Base-by-base conservation (phyloP, 192 early-diverging fungal species). In the Coemansia asiatica region DNA sequence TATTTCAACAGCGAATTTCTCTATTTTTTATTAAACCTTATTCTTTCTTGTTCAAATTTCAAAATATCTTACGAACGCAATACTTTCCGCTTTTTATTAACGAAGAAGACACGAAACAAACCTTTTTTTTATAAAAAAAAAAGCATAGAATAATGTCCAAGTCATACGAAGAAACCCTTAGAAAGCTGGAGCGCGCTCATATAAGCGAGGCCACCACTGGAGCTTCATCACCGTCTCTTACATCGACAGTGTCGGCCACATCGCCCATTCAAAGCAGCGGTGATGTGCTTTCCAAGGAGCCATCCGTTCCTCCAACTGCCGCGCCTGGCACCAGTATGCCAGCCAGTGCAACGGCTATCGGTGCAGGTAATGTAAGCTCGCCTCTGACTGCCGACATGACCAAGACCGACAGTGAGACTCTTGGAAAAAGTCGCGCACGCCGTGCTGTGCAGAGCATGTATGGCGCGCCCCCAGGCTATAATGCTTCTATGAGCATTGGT, bases 391-490 rank as follows among this genome's bases (percentile, higher is more conserved):
- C 46, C 33, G 67, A 67, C 26, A 26, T 54, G 27, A 26, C 47
- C 12, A 23, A 49, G 36, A 48, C 49, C 23, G 58, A 60, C 63
- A 49, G 49, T 38, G 65, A 66, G 38, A 49, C 64, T 10, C 56
- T 57, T 18, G 61, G 57, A 38, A 67, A 67, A 19, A 47, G 36
- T 13, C 78, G 69, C 56, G 44, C 76, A 19, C 79, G 79, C 28
- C 79, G 79, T 22, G 67, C 64, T 5, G 69, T 81, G 38, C 79
- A 81, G 70, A 81, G 79, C 79, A 81, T 81, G 79, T 81, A 81
- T 40, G 79, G 79, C 67, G 79, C 79, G 8, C 79, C 79, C 33
- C 79, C 79, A 5, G 79, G 79, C 21, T 81, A 81, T 51, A 75
- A 72, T 63, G 79, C 79, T n/a, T 67, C 68, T 21, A 81, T 81